Conservation (phyloP, 768 basidiomycete species). For the Boletus pseudo-olivaceus region DNA sequence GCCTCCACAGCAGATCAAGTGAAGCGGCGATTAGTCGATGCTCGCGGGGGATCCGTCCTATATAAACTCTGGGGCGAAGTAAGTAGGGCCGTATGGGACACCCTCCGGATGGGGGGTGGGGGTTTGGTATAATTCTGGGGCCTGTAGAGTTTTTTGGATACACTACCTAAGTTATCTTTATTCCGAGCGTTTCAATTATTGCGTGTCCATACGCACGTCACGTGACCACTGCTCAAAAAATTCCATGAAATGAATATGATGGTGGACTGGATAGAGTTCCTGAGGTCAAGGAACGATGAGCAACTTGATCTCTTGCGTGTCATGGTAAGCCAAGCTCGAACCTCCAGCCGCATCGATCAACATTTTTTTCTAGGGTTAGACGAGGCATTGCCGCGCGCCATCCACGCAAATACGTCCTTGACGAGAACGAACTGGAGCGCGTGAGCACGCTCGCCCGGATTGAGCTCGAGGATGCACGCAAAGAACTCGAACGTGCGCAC, state of each 20-base stretch:
- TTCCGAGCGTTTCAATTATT: constrained; percentile 1
- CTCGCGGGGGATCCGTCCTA: constrained; percentile 36
- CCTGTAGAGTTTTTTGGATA: not conserved
- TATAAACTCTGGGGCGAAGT: constrained; percentile 49
- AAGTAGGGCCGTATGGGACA: constrained; percentile 55
- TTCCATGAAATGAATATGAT: not conserved
- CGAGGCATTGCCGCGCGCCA: constrained; percentile 71
- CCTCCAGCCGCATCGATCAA: not conserved
- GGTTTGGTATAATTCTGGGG: constrained; percentile 53
- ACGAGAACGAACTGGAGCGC: constrained; percentile 85
- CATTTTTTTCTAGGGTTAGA: constrained; percentile 53
- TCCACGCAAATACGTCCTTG: constrained; percentile 85
- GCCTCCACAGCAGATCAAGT: constrained; percentile 53
- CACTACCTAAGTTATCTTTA: constrained; percentile 18
- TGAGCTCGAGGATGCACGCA: constrained; percentile 85
- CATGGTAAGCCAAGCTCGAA: constrained; percentile 41
- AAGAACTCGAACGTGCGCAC: constrained; percentile 80
- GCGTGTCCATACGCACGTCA: not conserved
- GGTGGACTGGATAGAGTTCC: not conserved
- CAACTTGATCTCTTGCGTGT: constrained; percentile 68
- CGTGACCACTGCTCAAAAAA: constrained; percentile 15
- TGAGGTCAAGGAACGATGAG: constrained; percentile 45
- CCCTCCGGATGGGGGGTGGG: constrained; percentile 72
- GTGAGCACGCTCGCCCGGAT: constrained; percentile 85
- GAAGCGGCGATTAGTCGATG: constrained; percentile 47